phyloP scores from a whole-genome alignment of 169 alveolate species.

The Besnoitia besnoiti region DNA sequence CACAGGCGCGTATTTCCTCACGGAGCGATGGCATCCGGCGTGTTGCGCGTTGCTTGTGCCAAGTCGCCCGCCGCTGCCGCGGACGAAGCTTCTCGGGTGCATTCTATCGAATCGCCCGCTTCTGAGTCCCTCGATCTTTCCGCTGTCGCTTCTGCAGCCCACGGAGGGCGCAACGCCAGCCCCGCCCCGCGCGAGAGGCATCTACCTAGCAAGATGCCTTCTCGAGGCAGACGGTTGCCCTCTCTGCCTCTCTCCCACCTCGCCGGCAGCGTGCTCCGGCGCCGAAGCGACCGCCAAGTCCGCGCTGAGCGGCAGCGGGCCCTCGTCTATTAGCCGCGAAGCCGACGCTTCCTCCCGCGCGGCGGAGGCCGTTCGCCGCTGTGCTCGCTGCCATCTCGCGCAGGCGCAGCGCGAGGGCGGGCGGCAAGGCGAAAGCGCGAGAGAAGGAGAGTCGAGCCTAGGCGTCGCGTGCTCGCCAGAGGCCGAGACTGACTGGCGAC shows the following conservation, averaged over 20 bases:
- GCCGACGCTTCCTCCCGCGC: not conserved
- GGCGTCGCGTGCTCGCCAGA: not conserved
- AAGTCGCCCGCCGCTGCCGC: not conserved
- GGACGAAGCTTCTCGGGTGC: not conserved
- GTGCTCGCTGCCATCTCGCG: not conserved
- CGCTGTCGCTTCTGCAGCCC: not conserved
- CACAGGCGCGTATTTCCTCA: not conserved
- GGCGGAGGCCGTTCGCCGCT: not conserved
- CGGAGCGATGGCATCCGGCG: not conserved
- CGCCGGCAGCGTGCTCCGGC: not conserved
- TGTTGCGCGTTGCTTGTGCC: not conserved
- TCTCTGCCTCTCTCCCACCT: not conserved
- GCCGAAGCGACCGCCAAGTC: not conserved
- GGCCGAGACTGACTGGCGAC: not conserved
- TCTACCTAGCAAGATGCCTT: not conserved
- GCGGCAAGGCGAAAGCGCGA: not conserved
- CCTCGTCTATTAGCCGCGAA: not conserved
- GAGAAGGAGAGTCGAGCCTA: not conserved
- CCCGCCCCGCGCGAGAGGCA: not conserved
- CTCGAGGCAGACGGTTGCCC: not conserved
- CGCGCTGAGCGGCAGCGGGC: too few species aligned
- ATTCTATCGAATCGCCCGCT: not conserved
- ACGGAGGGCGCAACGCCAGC: not conserved
- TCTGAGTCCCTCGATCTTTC: not conserved
- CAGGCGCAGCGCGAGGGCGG: too few species aligned